Base-by-base conservation (phyloP, 2,329 filamentous ascomycete species). In the Westerdykella aurantiaca region DNA sequence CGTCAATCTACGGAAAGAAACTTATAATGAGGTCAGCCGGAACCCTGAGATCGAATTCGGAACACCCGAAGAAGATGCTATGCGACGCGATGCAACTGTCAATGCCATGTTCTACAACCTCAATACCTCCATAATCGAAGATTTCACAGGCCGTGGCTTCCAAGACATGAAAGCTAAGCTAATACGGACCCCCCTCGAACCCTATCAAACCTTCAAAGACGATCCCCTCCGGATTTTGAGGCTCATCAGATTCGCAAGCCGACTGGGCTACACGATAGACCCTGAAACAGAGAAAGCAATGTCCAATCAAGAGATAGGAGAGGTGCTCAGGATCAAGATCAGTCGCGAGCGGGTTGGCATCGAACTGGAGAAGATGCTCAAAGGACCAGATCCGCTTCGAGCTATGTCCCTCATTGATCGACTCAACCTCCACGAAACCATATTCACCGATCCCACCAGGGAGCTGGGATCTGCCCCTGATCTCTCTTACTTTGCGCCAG, bases 81-180 rank as follows among this genome's bases (percentile, higher is more conserved):
- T 89, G 53, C 82, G 91, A 17, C 82, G 91, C 38, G 91, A 98
- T 72, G 90, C 91, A 17, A 96, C 89, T 0, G 82, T 97, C 48
- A 98, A 98, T 64, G 88, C 93, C 18, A 79, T 98, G 50, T 97
- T 97, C 70, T 97, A 93, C 73, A 97, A 97, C 57, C 72, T 98
- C 33, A 82, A 90, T 58, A 88, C 84, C 1, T 78, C 80, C 29
- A 58, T 77, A 46, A 78, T 97, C 31, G 91, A 97, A 66, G 93
- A 98, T 63, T 85, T 94, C 48, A 94, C 88, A 0, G 78, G 78
- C 6, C 69, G 66, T 33, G 91, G 93, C 0, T 71, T 94, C 31
- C 62, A 77, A 6, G 91, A 97, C 60, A 81, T 97, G 80, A 66
- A 75, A 29, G 71, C 74, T 2, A 79, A 80, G 48, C 72, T 90